These are phyloP conservation scores for Linnemannia zychae DNA, from an alignment of 192 early-diverging fungal genomes.

Conservation along the genomic window DNA sequence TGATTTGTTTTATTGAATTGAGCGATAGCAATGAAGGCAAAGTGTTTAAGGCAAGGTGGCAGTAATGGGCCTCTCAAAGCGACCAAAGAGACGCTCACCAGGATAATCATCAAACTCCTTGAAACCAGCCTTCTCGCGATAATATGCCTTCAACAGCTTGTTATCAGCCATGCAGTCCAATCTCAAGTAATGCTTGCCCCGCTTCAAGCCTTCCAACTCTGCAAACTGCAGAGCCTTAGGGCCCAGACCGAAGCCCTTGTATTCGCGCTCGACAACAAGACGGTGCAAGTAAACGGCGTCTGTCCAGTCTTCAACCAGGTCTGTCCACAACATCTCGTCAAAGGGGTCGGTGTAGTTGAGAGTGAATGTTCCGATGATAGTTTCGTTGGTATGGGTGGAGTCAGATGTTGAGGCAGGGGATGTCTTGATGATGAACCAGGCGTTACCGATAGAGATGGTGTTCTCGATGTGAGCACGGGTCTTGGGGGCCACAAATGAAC, in stretches of 20 bases:
- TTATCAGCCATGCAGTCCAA: conserved; percentile 56
- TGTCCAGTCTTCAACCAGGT: conserved; percentile 52
- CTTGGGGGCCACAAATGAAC: conserved; percentile 49
- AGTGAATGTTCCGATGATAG: conserved; percentile 53
- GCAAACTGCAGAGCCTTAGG: conserved; percentile 48
- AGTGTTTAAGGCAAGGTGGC: conserved; percentile 16
- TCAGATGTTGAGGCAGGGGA: neutral
- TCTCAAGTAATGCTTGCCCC: conserved; percentile 42
- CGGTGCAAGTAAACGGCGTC: conserved; percentile 53
- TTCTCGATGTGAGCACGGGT: conserved; percentile 51
- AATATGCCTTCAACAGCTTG: conserved; percentile 49
- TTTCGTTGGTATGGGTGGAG: neutral
- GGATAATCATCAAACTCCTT: conserved; percentile 54
- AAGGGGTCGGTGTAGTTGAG: conserved; percentile 50
- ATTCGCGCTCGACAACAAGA: conserved; percentile 50
- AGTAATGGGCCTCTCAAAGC: conserved; percentile 49
- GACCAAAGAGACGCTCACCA: conserved; percentile 49
- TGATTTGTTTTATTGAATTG: no score
- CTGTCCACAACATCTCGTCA: conserved; percentile 55
- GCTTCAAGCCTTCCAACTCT: conserved; percentile 41
- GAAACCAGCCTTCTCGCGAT: conserved; percentile 46
- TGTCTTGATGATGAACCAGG: conserved; percentile 40
- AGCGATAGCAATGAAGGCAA: no score
- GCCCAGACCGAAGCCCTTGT: conserved; percentile 42
- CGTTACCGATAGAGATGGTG: conserved; percentile 47